A percentile compares a stretch with the other conserved stretches of the same genome.
phyloP scores from a whole-genome alignment of 495 filamentous ascomycete species.

The Xanthoparmelia taractica region DNA sequence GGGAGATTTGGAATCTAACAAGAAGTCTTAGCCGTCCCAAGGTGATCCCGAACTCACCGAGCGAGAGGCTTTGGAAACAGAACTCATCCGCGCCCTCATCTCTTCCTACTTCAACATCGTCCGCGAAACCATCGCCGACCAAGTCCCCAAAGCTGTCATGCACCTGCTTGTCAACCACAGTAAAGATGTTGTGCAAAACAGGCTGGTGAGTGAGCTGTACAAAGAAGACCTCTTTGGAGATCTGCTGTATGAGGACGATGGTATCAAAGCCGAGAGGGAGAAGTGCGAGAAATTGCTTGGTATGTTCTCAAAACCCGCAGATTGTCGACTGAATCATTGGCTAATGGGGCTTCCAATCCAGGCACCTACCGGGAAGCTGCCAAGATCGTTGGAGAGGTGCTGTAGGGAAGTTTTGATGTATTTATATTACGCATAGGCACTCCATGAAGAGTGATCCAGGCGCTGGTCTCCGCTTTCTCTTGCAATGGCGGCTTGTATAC shows the following conservation, averaged over 20 bases:
- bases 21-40: constrained; percentile 31
- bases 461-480: constrained; percentile 16
- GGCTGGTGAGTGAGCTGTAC: constrained; percentile 91
- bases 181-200: constrained; percentile 95
- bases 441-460: constrained; percentile 5
- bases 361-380: constrained; percentile 89
- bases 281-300: constrained; percentile 92
- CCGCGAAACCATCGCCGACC: constrained; percentile 91
- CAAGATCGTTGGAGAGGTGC: constrained; percentile 93
- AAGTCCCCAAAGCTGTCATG: constrained; percentile 98
- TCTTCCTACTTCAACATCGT: constrained; percentile 98
- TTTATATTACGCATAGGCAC: not conserved
- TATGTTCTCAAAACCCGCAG: not conserved
- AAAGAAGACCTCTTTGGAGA: constrained; percentile 89
- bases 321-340: not conserved
- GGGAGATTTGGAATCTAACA: constrained; percentile 33
- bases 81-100: constrained; percentile 91
- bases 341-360: not conserved
- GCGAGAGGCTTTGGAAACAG: constrained; percentile 91
- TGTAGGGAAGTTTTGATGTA: constrained; percentile 28
- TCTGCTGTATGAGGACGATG: constrained; percentile 93
- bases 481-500: constrained; percentile 9
- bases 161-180: constrained; percentile 96
- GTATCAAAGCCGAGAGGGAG: constrained; percentile 91
- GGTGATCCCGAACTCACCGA: constrained; percentile 81